A percentile compares a stretch with the other conserved stretches of the same genome.
phyloP scores from a whole-genome alignment of 2,329 filamentous ascomycete genomes.

The Emericellopsis atlantica region DNA sequence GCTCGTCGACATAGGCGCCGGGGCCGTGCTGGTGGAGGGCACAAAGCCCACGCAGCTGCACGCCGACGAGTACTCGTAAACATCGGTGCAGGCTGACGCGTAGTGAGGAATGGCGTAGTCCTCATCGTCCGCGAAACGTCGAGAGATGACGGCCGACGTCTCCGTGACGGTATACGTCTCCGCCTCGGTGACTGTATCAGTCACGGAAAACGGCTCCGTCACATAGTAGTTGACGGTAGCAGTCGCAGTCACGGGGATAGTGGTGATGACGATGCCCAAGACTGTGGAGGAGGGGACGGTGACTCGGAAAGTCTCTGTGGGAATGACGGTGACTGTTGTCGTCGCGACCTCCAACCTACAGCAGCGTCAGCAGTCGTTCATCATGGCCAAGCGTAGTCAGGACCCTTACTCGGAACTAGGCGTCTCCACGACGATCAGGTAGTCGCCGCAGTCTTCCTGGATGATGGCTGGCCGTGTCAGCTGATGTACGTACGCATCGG shows the following conservation, averaged over 20 bases:
- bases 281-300: conserved; percentile 1
- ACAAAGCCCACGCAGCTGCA: conserved; percentile 12
- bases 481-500: not conserved
- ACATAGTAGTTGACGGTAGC: conserved; percentile 1
- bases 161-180: conserved; percentile 2
- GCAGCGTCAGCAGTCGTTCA: too few species aligned
- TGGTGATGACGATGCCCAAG: conserved; percentile 3
- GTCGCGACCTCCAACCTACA: conserved; percentile 1
- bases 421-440: conserved; percentile 3
- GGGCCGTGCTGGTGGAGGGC: conserved; percentile 7
- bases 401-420: conserved; percentile 1
- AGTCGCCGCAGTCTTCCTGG: conserved; percentile 3
- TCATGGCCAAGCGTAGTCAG: not conserved
- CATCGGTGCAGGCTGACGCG: conserved; percentile 9
- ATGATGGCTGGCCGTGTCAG: not conserved
- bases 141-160: not conserved
- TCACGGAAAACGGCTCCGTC: conserved; percentile 1
- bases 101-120: conserved; percentile 8
- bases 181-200: not conserved
- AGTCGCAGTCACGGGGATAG: not conserved
- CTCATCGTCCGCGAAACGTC: conserved; percentile 1
- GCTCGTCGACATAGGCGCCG: conserved; percentile 2
- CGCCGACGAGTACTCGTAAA: conserved; percentile 10
- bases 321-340: not conserved
- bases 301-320: conserved; percentile 1